Conservation (phyloP, 495 filamentous ascomycete species). For the Amniculicola lignicola region DNA sequence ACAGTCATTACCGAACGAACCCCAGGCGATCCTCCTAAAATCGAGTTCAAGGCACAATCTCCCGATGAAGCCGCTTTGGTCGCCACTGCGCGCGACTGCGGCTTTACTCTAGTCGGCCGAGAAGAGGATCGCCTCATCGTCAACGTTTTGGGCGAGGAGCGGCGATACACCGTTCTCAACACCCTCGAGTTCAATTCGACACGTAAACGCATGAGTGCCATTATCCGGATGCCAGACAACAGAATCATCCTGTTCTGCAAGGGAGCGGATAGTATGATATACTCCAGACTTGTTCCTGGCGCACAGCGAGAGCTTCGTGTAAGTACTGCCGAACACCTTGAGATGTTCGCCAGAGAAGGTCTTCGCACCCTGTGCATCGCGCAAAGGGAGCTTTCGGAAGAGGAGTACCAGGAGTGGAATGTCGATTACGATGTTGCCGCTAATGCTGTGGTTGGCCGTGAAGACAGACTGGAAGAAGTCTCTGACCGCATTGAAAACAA, state of each 20-base stretch:
- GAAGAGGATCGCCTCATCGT: constrained; percentile 73
- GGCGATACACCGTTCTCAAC: constrained; percentile 82
- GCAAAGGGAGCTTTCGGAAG: constrained; percentile 74
- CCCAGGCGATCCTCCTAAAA: constrained; percentile 81
- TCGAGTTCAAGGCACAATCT: constrained; percentile 95
- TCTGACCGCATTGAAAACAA: constrained; percentile 88
- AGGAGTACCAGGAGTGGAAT: constrained; percentile 84
- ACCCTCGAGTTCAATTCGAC: constrained; percentile 97
- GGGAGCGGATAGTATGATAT: constrained; percentile 96
- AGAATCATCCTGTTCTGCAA: constrained; percentile 94
- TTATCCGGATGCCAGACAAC: constrained; percentile 92
- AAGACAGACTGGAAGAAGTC: constrained; percentile 89
- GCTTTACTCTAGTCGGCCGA: constrained; percentile 89
- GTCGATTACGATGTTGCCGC: constrained; percentile 85
- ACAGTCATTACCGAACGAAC: constrained; percentile 90
- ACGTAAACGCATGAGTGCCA: constrained; percentile 96
- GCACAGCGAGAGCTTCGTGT: constrained; percentile 80
- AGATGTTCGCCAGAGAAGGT: constrained; percentile 94
- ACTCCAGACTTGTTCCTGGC: constrained; percentile 80
- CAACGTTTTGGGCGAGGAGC: constrained; percentile 82
- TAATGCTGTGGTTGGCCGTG: constrained; percentile 76
- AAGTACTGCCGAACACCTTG: constrained; percentile 86
- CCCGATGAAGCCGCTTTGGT: constrained; percentile 96
- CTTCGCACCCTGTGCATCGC: constrained; percentile 94
- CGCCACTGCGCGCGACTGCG: constrained; percentile 89